Conservation (phyloP, 2,329 filamentous ascomycete genomes). For the Colletotrichum phormii region DNA sequence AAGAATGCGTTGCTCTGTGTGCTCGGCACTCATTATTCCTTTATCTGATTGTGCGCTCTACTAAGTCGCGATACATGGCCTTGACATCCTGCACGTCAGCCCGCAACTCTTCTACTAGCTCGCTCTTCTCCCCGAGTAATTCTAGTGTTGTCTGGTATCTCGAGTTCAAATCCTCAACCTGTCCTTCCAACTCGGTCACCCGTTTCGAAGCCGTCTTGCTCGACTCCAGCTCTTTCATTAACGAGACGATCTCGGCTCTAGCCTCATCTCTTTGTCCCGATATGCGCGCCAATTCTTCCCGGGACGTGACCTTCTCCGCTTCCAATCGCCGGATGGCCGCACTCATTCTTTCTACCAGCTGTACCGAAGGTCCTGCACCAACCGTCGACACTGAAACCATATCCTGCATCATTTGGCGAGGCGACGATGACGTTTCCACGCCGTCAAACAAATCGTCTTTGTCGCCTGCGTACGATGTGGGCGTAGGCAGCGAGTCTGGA, state of each 20-base stretch:
- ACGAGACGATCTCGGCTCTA: conserved; percentile 85
- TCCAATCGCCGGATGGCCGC: conserved; percentile 91
- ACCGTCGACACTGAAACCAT: conserved; percentile 91
- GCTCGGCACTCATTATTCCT: neutral
- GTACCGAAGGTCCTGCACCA: conserved; percentile 90
- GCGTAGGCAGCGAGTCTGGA: conserved; percentile 51
- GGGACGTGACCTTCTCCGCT: conserved; percentile 87
- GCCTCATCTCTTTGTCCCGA: conserved; percentile 91
- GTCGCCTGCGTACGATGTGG: conserved; percentile 58
- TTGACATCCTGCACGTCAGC: conserved; percentile 94
- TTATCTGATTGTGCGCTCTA: conserved; percentile 83
- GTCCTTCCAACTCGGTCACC: conserved; percentile 73
- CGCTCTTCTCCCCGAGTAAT: conserved; percentile 96
- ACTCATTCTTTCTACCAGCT: conserved; percentile 96
- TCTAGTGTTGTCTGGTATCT: conserved; percentile 93
- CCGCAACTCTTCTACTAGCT: conserved; percentile 89
- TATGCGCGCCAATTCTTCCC: conserved; percentile 86
- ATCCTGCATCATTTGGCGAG: conserved; percentile 80
- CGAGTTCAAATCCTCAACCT: conserved; percentile 76
- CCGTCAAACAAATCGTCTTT: conserved; percentile 62
- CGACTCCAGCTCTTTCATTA: conserved; percentile 88
- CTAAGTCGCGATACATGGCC: conserved; percentile 93
- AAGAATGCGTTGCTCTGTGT: neutral
- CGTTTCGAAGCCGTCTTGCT: conserved; percentile 70
- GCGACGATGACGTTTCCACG: conserved; percentile 68